phyloP scores from a whole-genome alignment of 345 rosid species.

The Salix viminalis region DNA sequence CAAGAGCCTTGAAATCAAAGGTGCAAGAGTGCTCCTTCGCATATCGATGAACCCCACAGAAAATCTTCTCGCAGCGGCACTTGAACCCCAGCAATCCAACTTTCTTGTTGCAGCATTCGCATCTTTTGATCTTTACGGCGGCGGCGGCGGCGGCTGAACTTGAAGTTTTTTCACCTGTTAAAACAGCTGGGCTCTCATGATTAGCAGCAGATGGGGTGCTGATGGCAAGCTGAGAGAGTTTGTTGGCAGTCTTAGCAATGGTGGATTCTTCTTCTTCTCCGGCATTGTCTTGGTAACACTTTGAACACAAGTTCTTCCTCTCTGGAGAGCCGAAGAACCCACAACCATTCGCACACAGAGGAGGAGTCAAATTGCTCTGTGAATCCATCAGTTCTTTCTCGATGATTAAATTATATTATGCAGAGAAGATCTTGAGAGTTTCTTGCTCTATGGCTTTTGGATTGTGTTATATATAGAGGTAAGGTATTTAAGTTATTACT shows the following conservation, averaged over 20 bases:
- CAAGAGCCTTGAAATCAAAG: slow-evolving; percentile 25
- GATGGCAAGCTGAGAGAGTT: not conserved
- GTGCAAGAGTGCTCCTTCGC: slow-evolving; percentile 32
- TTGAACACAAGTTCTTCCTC: slow-evolving; percentile 22
- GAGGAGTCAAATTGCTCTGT: not conserved
- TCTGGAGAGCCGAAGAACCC: slow-evolving; percentile 19
- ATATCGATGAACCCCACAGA: slow-evolving; percentile 28
- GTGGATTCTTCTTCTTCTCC: not conserved
- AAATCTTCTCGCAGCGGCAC: slow-evolving; percentile 28
- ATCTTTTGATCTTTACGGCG: not conserved
- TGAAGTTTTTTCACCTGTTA: not conserved
- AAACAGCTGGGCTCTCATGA: not conserved
- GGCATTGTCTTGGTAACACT: slow-evolving; percentile 20
- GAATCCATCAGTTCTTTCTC: not conserved
- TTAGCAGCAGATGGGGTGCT: not conserved
- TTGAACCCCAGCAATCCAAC: slow-evolving; percentile 14
- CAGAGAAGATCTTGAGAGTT: no score
- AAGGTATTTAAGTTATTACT: no score
- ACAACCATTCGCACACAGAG: slow-evolving; percentile 16
- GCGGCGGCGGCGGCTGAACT: not conserved
- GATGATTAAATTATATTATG: no score
- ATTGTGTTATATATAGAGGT: no score
- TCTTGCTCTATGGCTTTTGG: no score
- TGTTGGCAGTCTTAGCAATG: not conserved
- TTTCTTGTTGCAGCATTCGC: slow-evolving; percentile 14